Conservation (phyloP, 768 basidiomycete genomes). For the Lentinula guzmanii region DNA sequence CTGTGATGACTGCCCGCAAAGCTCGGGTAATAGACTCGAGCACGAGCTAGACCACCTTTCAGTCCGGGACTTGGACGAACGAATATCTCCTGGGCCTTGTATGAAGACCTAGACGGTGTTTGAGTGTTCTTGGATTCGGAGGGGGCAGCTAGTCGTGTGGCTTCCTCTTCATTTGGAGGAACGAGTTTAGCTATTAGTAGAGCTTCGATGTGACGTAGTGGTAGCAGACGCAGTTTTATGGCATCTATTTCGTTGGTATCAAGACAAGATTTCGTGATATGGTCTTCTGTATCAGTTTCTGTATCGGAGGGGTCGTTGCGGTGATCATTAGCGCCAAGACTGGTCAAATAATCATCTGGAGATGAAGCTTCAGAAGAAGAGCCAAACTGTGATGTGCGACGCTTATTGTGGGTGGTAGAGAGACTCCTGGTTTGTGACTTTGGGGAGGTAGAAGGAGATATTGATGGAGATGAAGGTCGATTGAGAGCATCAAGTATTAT, state of each 20-base stretch:
- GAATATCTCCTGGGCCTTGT: constrained; percentile 47
- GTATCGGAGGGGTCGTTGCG: constrained; percentile 18
- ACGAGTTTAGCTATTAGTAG: constrained; percentile 67
- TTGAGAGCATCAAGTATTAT: constrained; percentile 58
- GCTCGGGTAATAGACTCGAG: constrained; percentile 27
- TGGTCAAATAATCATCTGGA: constrained; percentile 8
- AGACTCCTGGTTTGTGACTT: not conserved
- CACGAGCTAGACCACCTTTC: constrained; percentile 52
- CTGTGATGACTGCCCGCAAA: not conserved
- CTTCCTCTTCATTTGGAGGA: constrained; percentile 59
- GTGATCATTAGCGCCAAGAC: constrained; percentile 13
- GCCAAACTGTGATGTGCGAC: not conserved
- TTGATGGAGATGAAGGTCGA: constrained; percentile 23
- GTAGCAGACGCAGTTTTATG: constrained; percentile 55
- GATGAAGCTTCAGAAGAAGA: constrained; percentile 11
- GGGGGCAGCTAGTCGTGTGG: constrained; percentile 31
- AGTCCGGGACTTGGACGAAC: constrained; percentile 62
- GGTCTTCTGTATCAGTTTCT: constrained; percentile 12
- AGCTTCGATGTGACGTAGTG: constrained; percentile 65
- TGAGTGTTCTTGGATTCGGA: constrained; percentile 3
- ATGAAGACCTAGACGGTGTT: not conserved
- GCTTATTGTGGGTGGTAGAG: constrained; percentile 17
- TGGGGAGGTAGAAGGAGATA: constrained; percentile 23
- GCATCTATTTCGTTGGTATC: constrained; percentile 37
- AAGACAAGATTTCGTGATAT: constrained; percentile 9